Evolutionary conservation across 2,329 filamentous ascomycete species (phyloP).

Genomic region (Colletotrichum agaves): DNA sequence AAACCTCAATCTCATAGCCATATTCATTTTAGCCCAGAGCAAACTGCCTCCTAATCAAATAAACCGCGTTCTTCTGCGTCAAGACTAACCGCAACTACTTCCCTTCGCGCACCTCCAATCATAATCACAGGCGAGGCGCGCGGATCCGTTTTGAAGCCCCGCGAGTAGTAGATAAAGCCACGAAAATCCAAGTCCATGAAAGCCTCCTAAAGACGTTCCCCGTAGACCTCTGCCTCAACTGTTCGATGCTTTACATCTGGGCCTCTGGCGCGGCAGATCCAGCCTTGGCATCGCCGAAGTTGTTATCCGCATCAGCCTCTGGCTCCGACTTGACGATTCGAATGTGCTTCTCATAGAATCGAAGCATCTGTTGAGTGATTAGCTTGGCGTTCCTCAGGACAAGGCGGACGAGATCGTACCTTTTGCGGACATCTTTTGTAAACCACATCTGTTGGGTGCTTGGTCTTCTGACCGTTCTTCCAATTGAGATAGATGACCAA

Average conservation of each 20-base stretch:
- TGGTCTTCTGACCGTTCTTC: constrained; percentile 79
- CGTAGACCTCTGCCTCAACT: no score
- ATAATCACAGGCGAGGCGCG: neutral
- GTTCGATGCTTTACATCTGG: neutral
- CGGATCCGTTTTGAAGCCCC: neutral
- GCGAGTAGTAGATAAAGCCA: neutral
- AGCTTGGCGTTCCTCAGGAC: neutral
- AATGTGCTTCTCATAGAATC: constrained; percentile 69
- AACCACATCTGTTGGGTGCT: constrained; percentile 74
- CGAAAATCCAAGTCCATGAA: neutral
- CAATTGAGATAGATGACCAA: constrained; percentile 78
- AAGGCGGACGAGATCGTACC: constrained; percentile 53
- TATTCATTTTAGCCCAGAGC: neutral
- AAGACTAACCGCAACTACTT: neutral
- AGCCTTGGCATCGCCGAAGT: constrained; percentile 25
- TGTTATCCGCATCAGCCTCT: constrained; percentile 17
- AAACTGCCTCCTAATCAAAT: neutral
- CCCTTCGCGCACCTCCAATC: neutral
- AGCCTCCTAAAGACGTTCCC: neutral
- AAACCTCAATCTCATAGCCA: neutral
- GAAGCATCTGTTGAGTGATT: constrained; percentile 60
- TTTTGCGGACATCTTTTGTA: constrained; percentile 84
- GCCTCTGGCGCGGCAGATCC: neutral
- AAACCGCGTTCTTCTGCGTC: neutral
- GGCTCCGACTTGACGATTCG: constrained; percentile 58